Conservation (phyloP, 768 basidiomycete genomes). For the Phylloporus rhodoxanthus region DNA sequence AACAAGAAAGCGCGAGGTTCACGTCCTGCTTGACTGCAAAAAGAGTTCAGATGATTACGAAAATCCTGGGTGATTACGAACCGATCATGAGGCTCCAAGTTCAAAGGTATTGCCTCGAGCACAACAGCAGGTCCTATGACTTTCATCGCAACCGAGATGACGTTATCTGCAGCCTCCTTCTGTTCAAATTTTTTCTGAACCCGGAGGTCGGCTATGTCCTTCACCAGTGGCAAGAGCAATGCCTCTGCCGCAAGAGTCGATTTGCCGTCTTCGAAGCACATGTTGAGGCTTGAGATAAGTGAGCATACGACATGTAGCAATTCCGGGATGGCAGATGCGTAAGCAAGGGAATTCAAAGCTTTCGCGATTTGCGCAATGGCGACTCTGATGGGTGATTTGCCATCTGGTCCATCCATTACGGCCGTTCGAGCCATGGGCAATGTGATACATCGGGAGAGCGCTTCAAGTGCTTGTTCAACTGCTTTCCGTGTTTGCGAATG, state of each 20-base stretch:
- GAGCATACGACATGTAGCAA: conserved; percentile 69
- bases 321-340: conserved; percentile 73
- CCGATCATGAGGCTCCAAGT: conserved; percentile 77
- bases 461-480: conserved; percentile 55
- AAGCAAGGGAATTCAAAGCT: conserved; percentile 67
- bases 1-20: conserved; percentile 91
- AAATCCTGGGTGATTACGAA: conserved; percentile 33
- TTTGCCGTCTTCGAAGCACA: conserved; percentile 37
- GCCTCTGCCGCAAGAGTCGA: conserved; percentile 59
- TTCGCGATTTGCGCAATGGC: conserved; percentile 60
- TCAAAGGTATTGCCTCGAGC: conserved; percentile 71
- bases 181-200: conserved; percentile 80
- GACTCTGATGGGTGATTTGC: conserved; percentile 51
- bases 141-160: conserved; percentile 75
- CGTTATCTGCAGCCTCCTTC: conserved; percentile 80
- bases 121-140: conserved; percentile 81
- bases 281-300: conserved; percentile 56
- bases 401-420: conserved; percentile 38
- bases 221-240: conserved; percentile 63
- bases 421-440: conserved; percentile 53
- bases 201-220: conserved; percentile 67
- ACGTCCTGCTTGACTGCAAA: conserved; percentile 53
- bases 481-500: conserved; percentile 57
- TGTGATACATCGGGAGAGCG: conserved; percentile 67
- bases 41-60: conserved; percentile 3